Percentiles rank a stretch among this genome's conserved stretches.
Evolutionary conservation across 2,329 filamentous ascomycete genomes (phyloP).

Genomic region (Ascochyta rabiei): DNA sequence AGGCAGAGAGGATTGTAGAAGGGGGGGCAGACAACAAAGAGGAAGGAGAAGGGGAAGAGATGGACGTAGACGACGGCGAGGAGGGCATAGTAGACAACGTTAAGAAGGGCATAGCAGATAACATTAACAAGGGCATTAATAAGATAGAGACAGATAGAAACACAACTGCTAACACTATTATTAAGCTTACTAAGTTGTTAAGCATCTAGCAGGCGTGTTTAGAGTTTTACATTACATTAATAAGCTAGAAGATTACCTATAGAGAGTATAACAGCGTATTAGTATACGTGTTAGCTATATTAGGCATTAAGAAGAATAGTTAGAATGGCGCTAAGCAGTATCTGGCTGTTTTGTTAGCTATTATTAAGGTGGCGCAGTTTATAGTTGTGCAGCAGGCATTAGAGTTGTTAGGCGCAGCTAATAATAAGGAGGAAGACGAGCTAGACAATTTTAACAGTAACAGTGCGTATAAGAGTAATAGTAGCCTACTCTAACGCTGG

Average conservation of each 20-base stretch:
- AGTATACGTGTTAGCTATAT: slow-evolving; percentile 25
- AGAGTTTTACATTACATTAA: slow-evolving; percentile 27
- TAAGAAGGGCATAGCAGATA: no score
- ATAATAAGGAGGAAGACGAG: no score
- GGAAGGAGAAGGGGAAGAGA: no score
- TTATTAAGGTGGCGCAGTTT: slow-evolving; percentile 21
- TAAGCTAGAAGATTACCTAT: slow-evolving; percentile 19
- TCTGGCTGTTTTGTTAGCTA: slow-evolving; percentile 21
- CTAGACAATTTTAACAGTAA: slow-evolving; percentile 5
- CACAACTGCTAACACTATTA: neutral
- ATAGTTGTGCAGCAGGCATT: slow-evolving; percentile 29
- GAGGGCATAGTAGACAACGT: no score
- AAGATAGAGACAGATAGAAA: neutral
- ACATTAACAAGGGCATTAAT: no score
- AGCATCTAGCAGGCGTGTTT: slow-evolving; percentile 20
- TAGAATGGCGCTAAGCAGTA: slow-evolving; percentile 20
- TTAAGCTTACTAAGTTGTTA: neutral
- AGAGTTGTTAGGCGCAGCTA: slow-evolving; percentile 8
- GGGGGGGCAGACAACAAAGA: no score
- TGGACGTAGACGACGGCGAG: no score
- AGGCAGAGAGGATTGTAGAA: neutral
- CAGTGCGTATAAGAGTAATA: slow-evolving; percentile 15
- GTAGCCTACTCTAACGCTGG: neutral
- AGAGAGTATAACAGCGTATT: slow-evolving; percentile 27
- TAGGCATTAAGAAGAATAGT: slow-evolving; percentile 22